Conservation (phyloP, 1,139 yeast species). For the Magnusiomyces suaveolens region DNA sequence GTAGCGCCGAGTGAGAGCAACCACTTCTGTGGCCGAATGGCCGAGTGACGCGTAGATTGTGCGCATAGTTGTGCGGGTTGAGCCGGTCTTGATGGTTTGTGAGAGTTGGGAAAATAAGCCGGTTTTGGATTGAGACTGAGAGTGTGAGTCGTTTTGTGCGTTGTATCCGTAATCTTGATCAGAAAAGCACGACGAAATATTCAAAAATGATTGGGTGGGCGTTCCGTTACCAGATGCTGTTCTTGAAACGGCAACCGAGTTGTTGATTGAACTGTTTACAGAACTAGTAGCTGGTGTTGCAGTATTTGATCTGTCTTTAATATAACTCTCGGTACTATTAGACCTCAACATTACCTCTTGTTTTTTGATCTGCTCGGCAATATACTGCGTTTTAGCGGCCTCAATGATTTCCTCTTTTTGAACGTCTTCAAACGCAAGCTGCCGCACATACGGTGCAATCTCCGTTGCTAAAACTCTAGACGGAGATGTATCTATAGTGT, state of each 20-base stretch:
- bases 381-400: neutral
- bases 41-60: slow-evolving; percentile 3
- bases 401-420: neutral
- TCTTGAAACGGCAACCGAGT: neutral
- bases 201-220: neutral
- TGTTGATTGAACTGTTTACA: neutral
- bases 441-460: slow-evolving; percentile 2
- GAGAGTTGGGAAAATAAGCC: neutral
- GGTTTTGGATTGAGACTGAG: neutral
- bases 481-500: neutral
- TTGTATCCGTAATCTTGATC: neutral
- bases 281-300: too few species aligned
- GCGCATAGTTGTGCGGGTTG: slow-evolving; percentile 1
- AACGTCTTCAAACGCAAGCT: neutral
- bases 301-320: too few species aligned
- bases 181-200: neutral
- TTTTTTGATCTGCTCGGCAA: neutral
- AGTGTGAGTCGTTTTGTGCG: neutral
- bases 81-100: neutral
- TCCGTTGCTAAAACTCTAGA: neutral
- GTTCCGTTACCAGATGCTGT: neutral
- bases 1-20: neutral
- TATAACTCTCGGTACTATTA: neutral
- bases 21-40: slow-evolving; percentile 2
- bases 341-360: neutral